Evolutionary conservation across 768 basidiomycete species (phyloP), one percentile per base, ranked within the genome.

Genomic region (Termitomyces heimii): DNA sequence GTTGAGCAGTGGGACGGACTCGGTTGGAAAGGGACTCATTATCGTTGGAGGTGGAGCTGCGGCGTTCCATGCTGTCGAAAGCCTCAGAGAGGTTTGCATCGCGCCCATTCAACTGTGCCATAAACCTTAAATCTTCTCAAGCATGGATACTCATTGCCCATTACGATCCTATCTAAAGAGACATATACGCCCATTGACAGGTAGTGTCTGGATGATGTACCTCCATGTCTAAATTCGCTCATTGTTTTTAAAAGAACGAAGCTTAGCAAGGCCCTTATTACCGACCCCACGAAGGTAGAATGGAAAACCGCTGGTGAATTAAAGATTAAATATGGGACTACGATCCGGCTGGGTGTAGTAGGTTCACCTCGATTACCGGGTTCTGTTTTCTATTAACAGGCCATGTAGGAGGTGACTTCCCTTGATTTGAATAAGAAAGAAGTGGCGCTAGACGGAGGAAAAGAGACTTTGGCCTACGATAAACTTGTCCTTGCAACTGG

Each of bases 41-140:
- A 89, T 95, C 54, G 78, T 94, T 20, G 94, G 94, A 39, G 94
- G 94, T 35, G 94, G 94, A 9, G 82, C 88, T 26, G 92, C 86
- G 32, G 82, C 86, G 10, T 84, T 90, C 66, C 81, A 89, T 56
- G 80, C 85, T 5, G 77, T 93, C 45, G 90, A 94, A 69, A 88
- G 90, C 67, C 71, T 96, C 65, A 76, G 92, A 61, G 88, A 92
- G 82, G 90, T 89, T 53, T 46, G 67, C 58, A 7, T 37, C n/a
- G 20, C 29, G 35, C 49, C 42, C 35, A 24, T 20, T 5, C 18
- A 29, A 53, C 43, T 42, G 53, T 45, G 24, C 48, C 22, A 16
- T 14, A 14, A n/a, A 45, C 26, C 22, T 52, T 45, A 44, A 32
- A 31, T 26, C 49, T 50, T 50, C 39, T 34, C 47, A 58, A 94